Base-by-base conservation (phyloP, 1,284 basidiomycete species). In the Flammula alnicola region DNA sequence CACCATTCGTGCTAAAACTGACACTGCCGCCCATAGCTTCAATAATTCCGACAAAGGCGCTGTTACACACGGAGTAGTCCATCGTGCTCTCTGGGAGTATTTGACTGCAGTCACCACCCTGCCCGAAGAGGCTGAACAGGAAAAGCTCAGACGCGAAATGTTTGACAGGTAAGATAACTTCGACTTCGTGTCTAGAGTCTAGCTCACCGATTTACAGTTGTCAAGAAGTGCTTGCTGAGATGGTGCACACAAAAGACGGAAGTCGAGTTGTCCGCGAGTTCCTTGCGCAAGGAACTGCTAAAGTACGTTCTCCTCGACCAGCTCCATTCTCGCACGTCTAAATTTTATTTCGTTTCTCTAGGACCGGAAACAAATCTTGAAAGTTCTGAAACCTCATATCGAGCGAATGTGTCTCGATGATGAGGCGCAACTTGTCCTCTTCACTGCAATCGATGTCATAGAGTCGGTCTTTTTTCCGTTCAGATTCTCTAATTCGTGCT, bases 241-340 rank as follows among this genome's bases (percentile, higher is more conserved):
- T 95, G 77, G 91, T 94, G 0, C 93, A 96, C 63, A 95, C 93
- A 20, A 91, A 85, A 63, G 91, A 95, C 63, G 93, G 93, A 10
- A 91, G 90, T 47, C 83, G 90, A n/a, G 83, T 81, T 17, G 91
- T 90, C 1, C 82, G 93, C 33, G 86, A 92, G 56, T 88, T 95
- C 63, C 77, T 95, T 29, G 91, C 84, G 0, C 77, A 81, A 46
- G 91, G 91, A 5, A 82, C 78, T 5, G 91, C 93, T 2, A 95
- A 95, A 74, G 87, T 86, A 45, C 20, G 60, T 57, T 9, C 17
- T n/a, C n/a, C n/a, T n/a, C n/a, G n/a, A n/a, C n/a, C 42, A 19
- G 14, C 14, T 32, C 10, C 22, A 16, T 23, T 22, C 11, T 11
- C 2, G 17, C 5, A 10, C n/a, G n/a, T n/a, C n/a, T n/a, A n/a